Conservation (phyloP, 129 eudicot genomes). For the Rutidosis leptorrhynchoides region DNA sequence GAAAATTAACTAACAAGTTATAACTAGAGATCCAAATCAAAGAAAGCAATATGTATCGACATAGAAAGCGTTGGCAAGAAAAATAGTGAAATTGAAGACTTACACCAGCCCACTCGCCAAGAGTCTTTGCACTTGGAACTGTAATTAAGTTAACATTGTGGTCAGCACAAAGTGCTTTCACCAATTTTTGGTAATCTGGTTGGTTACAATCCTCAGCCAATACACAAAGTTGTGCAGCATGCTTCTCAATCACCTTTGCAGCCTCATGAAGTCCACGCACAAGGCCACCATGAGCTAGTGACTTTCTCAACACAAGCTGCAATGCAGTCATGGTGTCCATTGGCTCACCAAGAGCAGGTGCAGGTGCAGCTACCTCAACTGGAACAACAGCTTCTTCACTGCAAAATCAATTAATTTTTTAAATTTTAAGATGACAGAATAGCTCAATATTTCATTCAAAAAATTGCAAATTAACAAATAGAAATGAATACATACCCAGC, state of each 20-base stretch:
- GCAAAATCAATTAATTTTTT: slow-evolving; percentile 28
- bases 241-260: slow-evolving; percentile 92
- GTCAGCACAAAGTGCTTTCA: too few relatives aligned
- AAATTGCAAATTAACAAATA: too few relatives aligned
- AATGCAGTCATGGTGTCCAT: too few relatives aligned
- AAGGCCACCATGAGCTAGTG: too few relatives aligned
- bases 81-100: slow-evolving; percentile 29
- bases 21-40: too few relatives aligned
- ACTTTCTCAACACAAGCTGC: too few relatives aligned
- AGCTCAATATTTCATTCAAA: too few relatives aligned
- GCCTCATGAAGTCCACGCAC: slow-evolving; percentile 87
- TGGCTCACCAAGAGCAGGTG: slow-evolving; percentile 69
- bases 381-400: slow-evolving; percentile 80
- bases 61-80: neutral
- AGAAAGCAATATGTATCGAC: too few relatives aligned
- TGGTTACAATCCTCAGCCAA: slow-evolving; percentile 97
- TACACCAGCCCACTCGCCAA: slow-evolving; percentile 99
- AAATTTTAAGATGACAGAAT: too few relatives aligned
- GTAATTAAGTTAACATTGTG: slow-evolving; percentile 71
- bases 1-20: too few relatives aligned
- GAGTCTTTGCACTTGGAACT: slow-evolving; percentile 92
- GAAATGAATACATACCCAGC: too few relatives aligned
- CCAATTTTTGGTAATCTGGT: slow-evolving; percentile 76
- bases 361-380: slow-evolving; percentile 55
- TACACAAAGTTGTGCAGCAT: slow-evolving; percentile 85